A percentile compares a stretch with the other conserved stretches of the same genome.
Evolutionary conservation across 176 grass and related monocot genomes (phyloP).

Genomic region (Oryza nivara): DNA sequence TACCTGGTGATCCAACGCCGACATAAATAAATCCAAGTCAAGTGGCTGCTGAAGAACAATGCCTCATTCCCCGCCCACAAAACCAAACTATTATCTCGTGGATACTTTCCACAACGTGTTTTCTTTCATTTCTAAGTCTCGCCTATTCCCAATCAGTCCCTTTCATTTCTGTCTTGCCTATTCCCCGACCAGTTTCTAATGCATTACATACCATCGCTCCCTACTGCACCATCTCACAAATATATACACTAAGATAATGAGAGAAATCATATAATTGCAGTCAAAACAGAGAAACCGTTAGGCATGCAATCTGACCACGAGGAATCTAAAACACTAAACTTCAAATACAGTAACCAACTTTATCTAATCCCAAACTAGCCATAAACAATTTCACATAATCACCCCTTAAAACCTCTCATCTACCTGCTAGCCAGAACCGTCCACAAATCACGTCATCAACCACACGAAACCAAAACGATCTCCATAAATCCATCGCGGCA

Average conservation of each 20-base stretch:
- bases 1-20: neutral
- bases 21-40: neutral
- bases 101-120: neutral
- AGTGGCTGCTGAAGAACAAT: neutral
- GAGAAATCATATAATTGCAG: neutral
- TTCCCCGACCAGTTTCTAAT: neutral
- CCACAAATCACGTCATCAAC: neutral
- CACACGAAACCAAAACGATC: neutral
- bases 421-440: neutral
- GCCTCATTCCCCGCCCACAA: neutral
- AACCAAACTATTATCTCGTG: neutral
- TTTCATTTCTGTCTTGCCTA: neutral
- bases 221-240: neutral
- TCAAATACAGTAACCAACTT: neutral
- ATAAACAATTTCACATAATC: neutral
- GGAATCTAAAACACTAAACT: neutral
- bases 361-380: neutral
- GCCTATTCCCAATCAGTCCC: too few relatives aligned
- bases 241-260: neutral
- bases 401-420: neutral
- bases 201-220: neutral
- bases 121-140: neutral
- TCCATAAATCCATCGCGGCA: neutral
- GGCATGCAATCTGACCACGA: neutral
- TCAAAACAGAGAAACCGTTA: neutral